Conservation (phyloP, 306 rosid species). For the Prosopis cineraria region DNA sequence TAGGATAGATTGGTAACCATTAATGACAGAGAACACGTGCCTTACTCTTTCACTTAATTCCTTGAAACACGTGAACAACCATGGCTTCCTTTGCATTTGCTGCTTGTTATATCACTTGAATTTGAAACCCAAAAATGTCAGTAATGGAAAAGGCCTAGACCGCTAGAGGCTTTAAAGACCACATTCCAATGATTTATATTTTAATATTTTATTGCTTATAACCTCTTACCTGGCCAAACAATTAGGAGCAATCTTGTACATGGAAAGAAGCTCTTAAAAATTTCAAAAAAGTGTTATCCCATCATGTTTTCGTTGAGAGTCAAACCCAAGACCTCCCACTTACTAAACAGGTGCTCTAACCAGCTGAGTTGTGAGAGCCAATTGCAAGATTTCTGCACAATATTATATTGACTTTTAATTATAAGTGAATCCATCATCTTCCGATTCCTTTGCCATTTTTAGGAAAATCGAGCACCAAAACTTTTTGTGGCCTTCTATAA, state of each 20-base stretch:
- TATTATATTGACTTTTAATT: too few relatives aligned
- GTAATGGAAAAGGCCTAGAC: conserved; percentile 17
- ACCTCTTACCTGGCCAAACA: not conserved
- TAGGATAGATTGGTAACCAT: too few relatives aligned
- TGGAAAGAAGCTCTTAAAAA: too few relatives aligned
- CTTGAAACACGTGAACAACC: conserved; percentile 83
- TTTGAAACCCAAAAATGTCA: conserved; percentile 33
- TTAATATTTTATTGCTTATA: conserved; percentile 19
- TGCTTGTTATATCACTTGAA: conserved; percentile 92
- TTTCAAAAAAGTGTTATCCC: too few relatives aligned
- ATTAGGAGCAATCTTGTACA: not conserved
- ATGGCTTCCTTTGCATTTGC: conserved; percentile 87
- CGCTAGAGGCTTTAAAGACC: conserved; percentile 18
- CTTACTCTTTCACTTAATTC: conserved; percentile 93
- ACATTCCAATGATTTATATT: conserved; percentile 22
- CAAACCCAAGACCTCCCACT: conserved; percentile 26
- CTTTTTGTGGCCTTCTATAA: too few relatives aligned
- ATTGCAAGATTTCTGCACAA: fast-evolving
- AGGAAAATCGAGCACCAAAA: too few relatives aligned
- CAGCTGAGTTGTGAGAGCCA: conserved; percentile 5
- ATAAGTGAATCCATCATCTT: too few relatives aligned
- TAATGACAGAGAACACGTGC: too few relatives aligned
- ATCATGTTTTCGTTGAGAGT: conserved; percentile 25
- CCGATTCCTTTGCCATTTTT: too few relatives aligned
- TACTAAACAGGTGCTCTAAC: conserved; percentile 25